Percentiles rank a stretch among this genome's conserved stretches.
phyloP scores from a whole-genome alignment of 805 yeast species.

The Phaffomyces antillensis region DNA sequence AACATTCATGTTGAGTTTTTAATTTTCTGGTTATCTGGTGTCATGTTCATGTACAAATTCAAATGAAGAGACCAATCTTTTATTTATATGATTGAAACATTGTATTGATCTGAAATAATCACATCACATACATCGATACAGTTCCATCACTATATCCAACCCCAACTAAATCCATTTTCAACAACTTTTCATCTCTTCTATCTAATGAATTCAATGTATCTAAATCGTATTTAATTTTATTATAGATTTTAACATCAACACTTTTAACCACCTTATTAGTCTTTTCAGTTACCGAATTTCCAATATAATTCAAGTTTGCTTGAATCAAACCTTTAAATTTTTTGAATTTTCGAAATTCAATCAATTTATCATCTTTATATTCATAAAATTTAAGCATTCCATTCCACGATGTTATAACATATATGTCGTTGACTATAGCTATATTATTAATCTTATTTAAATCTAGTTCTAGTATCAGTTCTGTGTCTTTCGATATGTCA shows the following conservation, averaged over 20 bases:
- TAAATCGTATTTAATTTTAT: too few relatives aligned
- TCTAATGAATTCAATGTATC: not conserved
- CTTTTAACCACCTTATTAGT: slow-evolving; percentile 20
- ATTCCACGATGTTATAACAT: slow-evolving; percentile 44
- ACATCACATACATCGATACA: slow-evolving; percentile 30
- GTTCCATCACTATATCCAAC: slow-evolving; percentile 53
- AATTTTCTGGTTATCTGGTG: too few relatives aligned
- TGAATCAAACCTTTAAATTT: slow-evolving; percentile 21
- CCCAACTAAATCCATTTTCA: slow-evolving; percentile 28
- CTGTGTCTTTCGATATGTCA: slow-evolving; percentile 1
- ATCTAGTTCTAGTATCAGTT: slow-evolving; percentile 5
- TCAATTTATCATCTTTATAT: slow-evolving; percentile 8
- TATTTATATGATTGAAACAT: too few relatives aligned
- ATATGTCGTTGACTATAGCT: slow-evolving; percentile 15
- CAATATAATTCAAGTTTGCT: slow-evolving; percentile 22
- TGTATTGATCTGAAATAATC: too few relatives aligned
- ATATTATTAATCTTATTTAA: slow-evolving; percentile 32
- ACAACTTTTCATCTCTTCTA: slow-evolving; percentile 19
- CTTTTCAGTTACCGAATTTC: slow-evolving; percentile 19
- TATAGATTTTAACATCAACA: slow-evolving; percentile 2
- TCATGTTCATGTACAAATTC: too few relatives aligned
- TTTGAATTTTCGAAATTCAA: slow-evolving; percentile 15
- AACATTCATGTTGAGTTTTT: too few relatives aligned
- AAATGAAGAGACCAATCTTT: too few relatives aligned
- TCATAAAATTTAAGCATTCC: slow-evolving; percentile 34